Base-by-base conservation (phyloP, 2,329 filamentous ascomycete species). In the Fragosphaeria purpurea region DNA sequence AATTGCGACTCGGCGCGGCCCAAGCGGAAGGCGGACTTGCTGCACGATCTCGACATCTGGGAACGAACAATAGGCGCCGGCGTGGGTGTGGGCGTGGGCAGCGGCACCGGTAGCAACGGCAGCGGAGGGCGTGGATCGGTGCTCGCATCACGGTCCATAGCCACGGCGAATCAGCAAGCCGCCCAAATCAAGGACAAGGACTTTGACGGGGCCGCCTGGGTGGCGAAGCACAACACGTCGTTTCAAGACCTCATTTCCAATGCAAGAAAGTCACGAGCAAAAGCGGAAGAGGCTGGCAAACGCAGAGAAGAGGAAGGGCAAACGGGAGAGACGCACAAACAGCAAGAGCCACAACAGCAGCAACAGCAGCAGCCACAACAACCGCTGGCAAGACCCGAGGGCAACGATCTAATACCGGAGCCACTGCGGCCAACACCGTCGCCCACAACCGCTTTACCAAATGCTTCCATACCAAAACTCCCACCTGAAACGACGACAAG, bases 1-100 rank as follows among this genome's bases (percentile, higher is more conserved):
- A 98, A 98, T 63, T 95, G 89, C 67, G 93, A 98, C 65, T 85
- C 90, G 2, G 78, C 77, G 38, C 71, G 72, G 2, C 88, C 88
- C 0, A 86, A 85, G 62, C 73, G 74, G 9, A 88, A 86, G 56
- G 62, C 69, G 6, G 83, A 93, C 51, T 66, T 98, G 5, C 67
- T 95, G 12, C 79, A 78, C 11, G 91, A 97, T 53, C 66, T 98
- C 10, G 85, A 91, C 30, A 67, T 79, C 1, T 97, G 93, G 91
- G 93, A 98, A 66, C 77, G 82, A 43, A 91, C 86, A 0, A 82
- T 94, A 56, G 87, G 88, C 7, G 78, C 79, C 6, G 39, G 30
- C 7, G 44, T 48, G 9, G 37, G 38, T 70, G 4, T 62, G 61
- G 12, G 66, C 66, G 12, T 63, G 62, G 22, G 67, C 63, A 9